phyloP scores from a whole-genome alignment of 768 basidiomycete genomes.

The Panaeolus papilionaceus region DNA sequence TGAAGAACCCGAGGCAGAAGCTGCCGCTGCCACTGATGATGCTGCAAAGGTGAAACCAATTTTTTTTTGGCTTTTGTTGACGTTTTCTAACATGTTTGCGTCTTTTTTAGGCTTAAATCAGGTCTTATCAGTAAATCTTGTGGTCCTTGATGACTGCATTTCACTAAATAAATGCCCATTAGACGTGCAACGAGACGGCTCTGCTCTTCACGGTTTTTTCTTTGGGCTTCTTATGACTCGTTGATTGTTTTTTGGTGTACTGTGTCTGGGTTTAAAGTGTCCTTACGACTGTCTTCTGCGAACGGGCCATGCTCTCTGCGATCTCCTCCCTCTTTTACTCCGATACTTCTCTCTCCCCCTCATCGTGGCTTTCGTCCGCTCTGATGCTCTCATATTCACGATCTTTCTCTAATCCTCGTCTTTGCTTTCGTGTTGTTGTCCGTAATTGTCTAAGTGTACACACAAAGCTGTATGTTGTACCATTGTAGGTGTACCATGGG shows the following conservation, averaged over 20 bases:
- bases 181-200: constrained; percentile 2
- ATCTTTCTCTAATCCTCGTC: constrained; percentile 18
- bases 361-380: constrained; percentile 7
- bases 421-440: constrained; percentile 35
- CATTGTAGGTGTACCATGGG: constrained; percentile 28
- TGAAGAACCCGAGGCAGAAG: constrained; percentile 58
- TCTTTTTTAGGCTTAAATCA: constrained; percentile 22
- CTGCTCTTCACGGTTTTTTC: constrained; percentile 17
- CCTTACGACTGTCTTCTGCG: constrained; percentile 17
- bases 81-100: neutral
- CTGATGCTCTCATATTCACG: constrained; percentile 17
- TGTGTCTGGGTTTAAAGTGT: constrained; percentile 25
- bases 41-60: constrained; percentile 22
- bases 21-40: constrained; percentile 45
- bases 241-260: constrained; percentile 24
- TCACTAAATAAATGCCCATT: constrained; percentile 6
- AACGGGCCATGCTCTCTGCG: constrained; percentile 22
- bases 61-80: neutral
- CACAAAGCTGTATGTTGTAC: constrained; percentile 33
- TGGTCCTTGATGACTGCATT: constrained; percentile 12
- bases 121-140: neutral
- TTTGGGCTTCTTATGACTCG: constrained; percentile 14
- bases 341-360: neutral
- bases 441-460: constrained; percentile 30
- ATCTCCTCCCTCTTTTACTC: constrained; percentile 19